Conservation (phyloP, 768 basidiomycete species). For the Amanita rimosa region DNA sequence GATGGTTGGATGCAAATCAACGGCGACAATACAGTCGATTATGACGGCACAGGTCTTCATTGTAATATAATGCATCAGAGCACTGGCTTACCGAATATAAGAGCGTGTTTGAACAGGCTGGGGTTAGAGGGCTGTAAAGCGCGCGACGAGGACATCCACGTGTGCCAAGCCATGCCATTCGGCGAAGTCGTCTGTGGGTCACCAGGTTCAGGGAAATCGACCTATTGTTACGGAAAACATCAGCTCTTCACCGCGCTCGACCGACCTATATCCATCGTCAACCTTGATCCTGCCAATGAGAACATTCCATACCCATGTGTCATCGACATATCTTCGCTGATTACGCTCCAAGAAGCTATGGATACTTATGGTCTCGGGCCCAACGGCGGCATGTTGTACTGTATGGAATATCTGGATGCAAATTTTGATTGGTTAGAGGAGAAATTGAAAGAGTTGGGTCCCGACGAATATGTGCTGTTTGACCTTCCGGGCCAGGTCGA, state of each 20-base stretch:
- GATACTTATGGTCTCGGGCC: slow-evolving; percentile 76
- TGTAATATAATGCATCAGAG: too few relatives aligned
- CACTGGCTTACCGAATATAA: too few relatives aligned
- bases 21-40: too few relatives aligned
- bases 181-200: slow-evolving; percentile 83
- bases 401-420: slow-evolving; percentile 93
- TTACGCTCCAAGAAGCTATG: slow-evolving; percentile 87
- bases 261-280: slow-evolving; percentile 83
- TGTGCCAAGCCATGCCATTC: slow-evolving; percentile 52
- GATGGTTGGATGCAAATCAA: too few relatives aligned
- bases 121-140: too few relatives aligned
- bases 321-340: slow-evolving; percentile 73
- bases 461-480: slow-evolving; percentile 82
- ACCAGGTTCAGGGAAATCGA: slow-evolving; percentile 82
- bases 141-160: too few relatives aligned
- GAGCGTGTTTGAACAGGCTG: too few relatives aligned
- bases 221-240: slow-evolving; percentile 80
- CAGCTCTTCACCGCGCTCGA: slow-evolving; percentile 82
- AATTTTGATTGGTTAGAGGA: slow-evolving; percentile 87
- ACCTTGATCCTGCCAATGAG: slow-evolving; percentile 93
- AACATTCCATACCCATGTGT: slow-evolving; percentile 86
- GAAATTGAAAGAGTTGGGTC: slow-evolving; percentile 48
- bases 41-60: too few relatives aligned
- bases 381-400: slow-evolving; percentile 93
- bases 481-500: slow-evolving; percentile 98